Percentiles rank a stretch among this genome's conserved stretches.
Evolutionary conservation across 495 filamentous ascomycete genomes (phyloP).

Genomic region (Xylaria palmicola): DNA sequence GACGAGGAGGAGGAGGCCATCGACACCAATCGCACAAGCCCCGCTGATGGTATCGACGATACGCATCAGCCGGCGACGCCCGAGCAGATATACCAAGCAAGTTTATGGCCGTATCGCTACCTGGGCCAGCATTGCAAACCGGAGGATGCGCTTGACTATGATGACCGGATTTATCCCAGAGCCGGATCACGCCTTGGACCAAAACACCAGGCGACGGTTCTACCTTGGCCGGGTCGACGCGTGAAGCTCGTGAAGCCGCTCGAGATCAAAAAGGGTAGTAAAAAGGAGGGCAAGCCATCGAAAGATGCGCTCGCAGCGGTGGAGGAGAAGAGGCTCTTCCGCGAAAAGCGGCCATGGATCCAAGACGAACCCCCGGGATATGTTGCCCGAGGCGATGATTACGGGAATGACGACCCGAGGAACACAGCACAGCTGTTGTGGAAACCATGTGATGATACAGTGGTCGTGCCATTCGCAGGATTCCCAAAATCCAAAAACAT

Average conservation of each 20-base stretch:
- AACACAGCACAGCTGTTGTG: constrained; percentile 57
- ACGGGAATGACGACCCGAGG: constrained; percentile 41
- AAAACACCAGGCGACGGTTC: constrained; percentile 85
- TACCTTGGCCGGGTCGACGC: constrained; percentile 77
- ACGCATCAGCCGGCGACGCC: constrained; percentile 70
- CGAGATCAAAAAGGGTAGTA: constrained; percentile 72
- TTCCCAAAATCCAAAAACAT: constrained; percentile 38
- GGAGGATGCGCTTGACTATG: constrained; percentile 95
- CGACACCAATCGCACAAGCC: constrained; percentile 58
- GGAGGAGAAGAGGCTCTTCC: constrained; percentile 67
- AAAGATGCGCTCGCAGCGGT: constrained; percentile 76
- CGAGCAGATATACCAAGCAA: constrained; percentile 88
- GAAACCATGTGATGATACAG: constrained; percentile 44
- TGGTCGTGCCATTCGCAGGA: constrained; percentile 8
- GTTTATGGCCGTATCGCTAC: constrained; percentile 95
- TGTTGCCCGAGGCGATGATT: constrained; percentile 77
- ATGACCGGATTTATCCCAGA: constrained; percentile 95
- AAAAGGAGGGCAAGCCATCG: constrained; percentile 66
- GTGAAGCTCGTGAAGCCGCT: constrained; percentile 86
- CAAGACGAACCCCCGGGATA: constrained; percentile 90
- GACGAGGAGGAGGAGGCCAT: constrained; percentile 74
- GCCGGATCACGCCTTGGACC: constrained; percentile 91
- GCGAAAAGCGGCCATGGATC: constrained; percentile 84
- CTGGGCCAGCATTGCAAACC: constrained; percentile 93
- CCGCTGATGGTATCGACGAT: constrained; percentile 54